These are phyloP conservation scores for Xylariales sp. DNA, from an alignment of 2,329 filamentous ascomycete species.

Conservation along the genomic window DNA sequence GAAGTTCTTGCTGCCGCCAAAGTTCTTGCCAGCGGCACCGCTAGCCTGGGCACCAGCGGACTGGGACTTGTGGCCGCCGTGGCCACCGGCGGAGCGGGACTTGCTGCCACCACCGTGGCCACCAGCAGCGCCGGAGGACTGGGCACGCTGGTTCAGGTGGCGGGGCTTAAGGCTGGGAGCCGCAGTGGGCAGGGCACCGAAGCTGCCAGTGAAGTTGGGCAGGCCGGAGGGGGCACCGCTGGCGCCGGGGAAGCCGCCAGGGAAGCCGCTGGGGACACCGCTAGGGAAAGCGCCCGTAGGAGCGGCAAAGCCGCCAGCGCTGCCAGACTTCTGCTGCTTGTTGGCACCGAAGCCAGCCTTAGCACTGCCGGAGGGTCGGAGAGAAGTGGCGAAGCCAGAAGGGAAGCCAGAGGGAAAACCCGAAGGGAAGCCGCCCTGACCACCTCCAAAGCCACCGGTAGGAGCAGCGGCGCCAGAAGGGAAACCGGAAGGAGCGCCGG, in stretches of 20 bases:
- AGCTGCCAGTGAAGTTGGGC: no score
- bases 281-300: conserved; percentile 1
- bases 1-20: no score
- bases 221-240: not conserved
- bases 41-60: no score
- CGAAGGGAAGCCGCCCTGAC: not conserved
- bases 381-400: not conserved
- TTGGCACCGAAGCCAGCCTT: not conserved
- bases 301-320: not conserved
- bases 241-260: not conserved
- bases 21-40: no score
- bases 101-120: no score
- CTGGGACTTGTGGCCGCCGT: no score
- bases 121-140: no score
- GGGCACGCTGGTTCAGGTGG: no score
- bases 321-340: not conserved
- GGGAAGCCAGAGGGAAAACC: not conserved
- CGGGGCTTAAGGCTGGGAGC: no score
- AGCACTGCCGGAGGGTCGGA: not conserved
- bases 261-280: conserved; percentile 4
- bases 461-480: not conserved
- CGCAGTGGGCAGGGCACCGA: no score
- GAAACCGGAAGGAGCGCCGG: not conserved
- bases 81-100: no score
- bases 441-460: conserved; percentile 1